phyloP scores from a whole-genome alignment of 352 stramenopile genomes.

The Albugo laibachii region DNA sequence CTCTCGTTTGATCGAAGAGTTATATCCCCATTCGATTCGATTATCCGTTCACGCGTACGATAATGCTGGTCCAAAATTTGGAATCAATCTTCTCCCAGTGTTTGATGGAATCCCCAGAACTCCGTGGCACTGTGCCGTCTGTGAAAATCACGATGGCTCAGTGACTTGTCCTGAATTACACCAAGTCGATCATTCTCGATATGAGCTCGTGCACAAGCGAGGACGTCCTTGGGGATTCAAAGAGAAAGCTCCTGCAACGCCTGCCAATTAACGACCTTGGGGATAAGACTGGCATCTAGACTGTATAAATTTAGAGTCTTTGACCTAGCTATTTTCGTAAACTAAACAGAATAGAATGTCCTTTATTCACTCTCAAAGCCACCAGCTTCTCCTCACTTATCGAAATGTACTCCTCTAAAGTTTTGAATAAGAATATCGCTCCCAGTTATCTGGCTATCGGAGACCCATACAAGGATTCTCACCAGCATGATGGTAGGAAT shows the following conservation, averaged over 20 bases:
- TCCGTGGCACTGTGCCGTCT: slow-evolving; percentile 6
- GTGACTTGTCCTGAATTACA: slow-evolving; percentile 1
- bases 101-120: background rate
- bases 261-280: background rate
- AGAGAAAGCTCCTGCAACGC: background rate
- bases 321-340: background rate
- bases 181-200: slow-evolving; percentile 2
- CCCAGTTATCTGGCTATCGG: slow-evolving; percentile 63
- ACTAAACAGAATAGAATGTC: background rate
- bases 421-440: slow-evolving; percentile 67
- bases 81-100: slow-evolving; percentile 3
- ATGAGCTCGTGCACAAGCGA: slow-evolving; percentile 5
- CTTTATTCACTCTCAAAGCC: no score
- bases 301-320: background rate
- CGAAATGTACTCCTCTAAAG: slow-evolving; percentile 54
- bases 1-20: slow-evolving; percentile 1
- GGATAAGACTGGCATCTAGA: background rate
- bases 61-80: slow-evolving; percentile 8
- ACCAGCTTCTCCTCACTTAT: no score
- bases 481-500: slow-evolving; percentile 32
- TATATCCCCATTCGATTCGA: slow-evolving; percentile 1
- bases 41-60: slow-evolving; percentile 8
- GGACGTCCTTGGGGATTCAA: slow-evolving; percentile 4
- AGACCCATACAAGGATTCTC: slow-evolving; percentile 49
- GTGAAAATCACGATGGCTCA: slow-evolving; percentile 2